Base-by-base conservation (phyloP, 805 yeast genomes). In the Metschnikowia bowlesiae region DNA sequence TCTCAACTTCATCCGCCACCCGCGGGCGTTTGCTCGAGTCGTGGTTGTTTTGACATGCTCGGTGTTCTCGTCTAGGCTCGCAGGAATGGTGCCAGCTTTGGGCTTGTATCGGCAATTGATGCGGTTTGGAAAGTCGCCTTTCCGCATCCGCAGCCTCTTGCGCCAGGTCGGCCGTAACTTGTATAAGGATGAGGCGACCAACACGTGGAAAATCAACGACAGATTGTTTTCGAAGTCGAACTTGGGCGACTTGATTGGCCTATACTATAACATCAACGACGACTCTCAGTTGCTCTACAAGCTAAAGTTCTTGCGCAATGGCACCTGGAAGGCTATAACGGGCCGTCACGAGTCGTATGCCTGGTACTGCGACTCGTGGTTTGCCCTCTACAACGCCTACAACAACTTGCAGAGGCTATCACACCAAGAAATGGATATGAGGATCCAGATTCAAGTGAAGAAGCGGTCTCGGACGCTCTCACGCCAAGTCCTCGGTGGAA, bases 81-180 rank as follows among this genome's bases (percentile, higher is more conserved):
- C 65, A 28, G 83, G 75, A n/a, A 66, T 73, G 52, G 78, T 76
- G 9, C 65, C 63, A 35, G 80, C 76, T 51, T 70, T 79, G 47
- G 78, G 76, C 46, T 66, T 77, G 9, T 86, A 83, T 64, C 78
- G 94, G 65, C 89, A 84, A 60, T 74, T 83, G 48, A 66, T 85
- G 56, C 74, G 92, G 57, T 84, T 84, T 52, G 92, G 91, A 38
- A 80, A 82, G 41, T 74, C 86, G 6, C 89, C 89, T 1, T 81
- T 83, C 64, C 73, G 84, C 54, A 39, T 82, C 2, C 61, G 75
- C 35, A 63, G 69, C 28, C 54, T 80, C 14, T 44, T 62, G 31
- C 55, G 54, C 16, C 76, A 74, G 52, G 35, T 63, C 36, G 37
- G 57, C 38, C 51, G 47, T 22, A 51, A 60, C 53, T 29, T 48